Evolutionary conservation across 78 protist genomes (phyloP).

Genomic region (Dictyostelium brefeldianum): DNA sequence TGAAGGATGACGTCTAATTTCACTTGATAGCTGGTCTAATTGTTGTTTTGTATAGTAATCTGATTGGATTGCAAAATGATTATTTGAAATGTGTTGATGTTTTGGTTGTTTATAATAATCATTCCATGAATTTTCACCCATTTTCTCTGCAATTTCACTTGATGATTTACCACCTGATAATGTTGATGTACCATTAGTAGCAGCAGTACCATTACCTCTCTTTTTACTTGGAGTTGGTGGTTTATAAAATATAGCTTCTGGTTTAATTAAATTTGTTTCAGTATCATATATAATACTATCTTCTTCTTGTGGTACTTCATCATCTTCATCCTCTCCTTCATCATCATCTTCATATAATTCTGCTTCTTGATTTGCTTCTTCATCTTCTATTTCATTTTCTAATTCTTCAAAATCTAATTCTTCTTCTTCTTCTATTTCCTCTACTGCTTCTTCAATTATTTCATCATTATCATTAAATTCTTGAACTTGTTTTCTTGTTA

Average conservation of each 20-base stretch:
- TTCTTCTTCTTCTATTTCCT: not conserved
- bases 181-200: not conserved
- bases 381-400: not conserved
- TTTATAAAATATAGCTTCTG: slow-evolving; percentile 37
- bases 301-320: not conserved
- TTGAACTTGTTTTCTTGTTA: not conserved
- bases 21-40: slow-evolving; percentile 39
- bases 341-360: not conserved
- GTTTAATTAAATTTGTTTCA: not conserved
- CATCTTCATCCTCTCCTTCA: not conserved
- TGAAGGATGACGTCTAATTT: slow-evolving; percentile 54
- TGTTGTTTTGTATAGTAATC: slow-evolving; percentile 13
- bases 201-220: not conserved
- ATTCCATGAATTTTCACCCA: not conserved
- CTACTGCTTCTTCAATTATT: not conserved
- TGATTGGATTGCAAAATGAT: not conserved
- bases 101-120: not conserved
- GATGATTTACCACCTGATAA: slow-evolving; percentile 7
- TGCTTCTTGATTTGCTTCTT: not conserved
- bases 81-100: not conserved
- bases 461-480: not conserved
- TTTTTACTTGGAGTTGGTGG: slow-evolving; percentile 18
- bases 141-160: not conserved
- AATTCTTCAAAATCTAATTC: not conserved
- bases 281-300: not conserved